Evolutionary conservation across 2,329 filamentous ascomycete species (phyloP).

Genomic region (Paracamarosporium sp.): DNA sequence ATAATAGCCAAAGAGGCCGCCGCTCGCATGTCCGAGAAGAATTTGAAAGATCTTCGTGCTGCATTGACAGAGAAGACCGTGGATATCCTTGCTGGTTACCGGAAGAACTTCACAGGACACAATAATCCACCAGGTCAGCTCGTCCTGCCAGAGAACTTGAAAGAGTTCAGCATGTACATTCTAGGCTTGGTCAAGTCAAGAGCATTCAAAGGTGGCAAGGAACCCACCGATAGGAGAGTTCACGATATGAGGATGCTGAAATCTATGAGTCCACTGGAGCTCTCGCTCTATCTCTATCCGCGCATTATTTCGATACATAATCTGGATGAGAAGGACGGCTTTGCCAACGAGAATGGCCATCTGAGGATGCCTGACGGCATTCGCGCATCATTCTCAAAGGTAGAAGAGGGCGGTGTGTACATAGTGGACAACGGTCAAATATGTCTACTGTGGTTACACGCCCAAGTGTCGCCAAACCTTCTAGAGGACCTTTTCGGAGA

Average conservation of each 20-base stretch:
- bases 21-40: conserved; percentile 77
- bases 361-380: conserved; percentile 81
- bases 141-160: conserved; percentile 92
- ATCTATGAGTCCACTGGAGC: conserved; percentile 82
- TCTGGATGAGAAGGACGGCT: conserved; percentile 84
- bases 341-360: conserved; percentile 89
- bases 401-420: conserved; percentile 94
- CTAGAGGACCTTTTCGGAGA: conserved; percentile 89
- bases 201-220: conserved; percentile 89
- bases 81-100: conserved; percentile 88
- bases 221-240: conserved; percentile 87
- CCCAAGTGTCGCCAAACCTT: conserved; percentile 89
- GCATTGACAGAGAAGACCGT: conserved; percentile 89
- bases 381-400: conserved; percentile 82
- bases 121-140: conserved; percentile 89
- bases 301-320: conserved; percentile 93
- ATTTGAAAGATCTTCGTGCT: conserved; percentile 84
- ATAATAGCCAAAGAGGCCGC: conserved; percentile 94
- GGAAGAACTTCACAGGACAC: conserved; percentile 86
- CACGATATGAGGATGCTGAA: conserved; percentile 92
- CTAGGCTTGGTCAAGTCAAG: conserved; percentile 87
- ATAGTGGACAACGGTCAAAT: conserved; percentile 94
- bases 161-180: conserved; percentile 97
- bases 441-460: conserved; percentile 90
- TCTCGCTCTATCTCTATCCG: conserved; percentile 93